Evolutionary conservation across 1,139 yeast species (phyloP).

Genomic region (Sugiyamaella pinicola): DNA sequence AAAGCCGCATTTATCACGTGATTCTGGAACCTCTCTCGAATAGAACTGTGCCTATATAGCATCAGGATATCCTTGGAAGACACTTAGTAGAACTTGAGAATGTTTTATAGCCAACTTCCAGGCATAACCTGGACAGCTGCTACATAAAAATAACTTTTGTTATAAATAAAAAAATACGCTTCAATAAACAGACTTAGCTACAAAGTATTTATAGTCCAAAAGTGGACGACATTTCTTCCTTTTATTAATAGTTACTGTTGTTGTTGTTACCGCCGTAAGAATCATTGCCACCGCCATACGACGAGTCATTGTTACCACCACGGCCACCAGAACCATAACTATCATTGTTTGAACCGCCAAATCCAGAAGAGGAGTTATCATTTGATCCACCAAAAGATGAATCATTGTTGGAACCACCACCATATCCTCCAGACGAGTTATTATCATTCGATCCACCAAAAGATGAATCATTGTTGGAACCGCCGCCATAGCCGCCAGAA

Average conservation of each 20-base stretch:
- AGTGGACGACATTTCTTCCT: not conserved
- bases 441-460: slow-evolving; percentile 34
- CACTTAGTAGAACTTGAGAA: no score
- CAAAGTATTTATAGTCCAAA: not conserved
- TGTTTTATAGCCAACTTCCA: not conserved
- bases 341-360: slow-evolving; percentile 18
- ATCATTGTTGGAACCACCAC: slow-evolving; percentile 19
- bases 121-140: not conserved
- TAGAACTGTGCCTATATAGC: no score
- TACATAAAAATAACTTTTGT: not conserved
- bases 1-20: no score
- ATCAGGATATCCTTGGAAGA: no score
- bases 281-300: slow-evolving; percentile 16
- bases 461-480: slow-evolving; percentile 25
- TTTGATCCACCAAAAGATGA: no score
- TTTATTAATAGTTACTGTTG: slow-evolving; percentile 2
- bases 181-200: not conserved
- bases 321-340: slow-evolving; percentile 7
- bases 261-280: slow-evolving; percentile 16
- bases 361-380: slow-evolving; percentile 11
- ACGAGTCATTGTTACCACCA: slow-evolving; percentile 17
- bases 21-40: no score
- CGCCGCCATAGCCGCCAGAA: slow-evolving; percentile 1
- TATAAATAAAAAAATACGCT: not conserved
- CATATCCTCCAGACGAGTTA: slow-evolving; percentile 15